Percentiles rank a stretch among this genome's conserved stretches.
Evolutionary conservation across 2,329 filamentous ascomycete genomes (phyloP).

Genomic region (Rutstroemia sp.): DNA sequence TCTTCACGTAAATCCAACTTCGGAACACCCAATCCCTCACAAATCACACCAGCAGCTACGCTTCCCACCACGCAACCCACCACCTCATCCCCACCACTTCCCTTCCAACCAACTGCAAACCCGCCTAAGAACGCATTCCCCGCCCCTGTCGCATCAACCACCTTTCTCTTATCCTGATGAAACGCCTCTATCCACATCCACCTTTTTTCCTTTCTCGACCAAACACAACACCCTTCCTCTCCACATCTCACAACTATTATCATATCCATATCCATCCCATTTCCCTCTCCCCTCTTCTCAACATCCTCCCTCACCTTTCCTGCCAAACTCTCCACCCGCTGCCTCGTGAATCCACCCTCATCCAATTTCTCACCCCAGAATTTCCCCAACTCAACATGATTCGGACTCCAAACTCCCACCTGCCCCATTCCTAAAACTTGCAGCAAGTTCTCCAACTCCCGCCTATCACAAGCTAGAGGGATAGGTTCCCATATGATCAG

Average conservation of each 20-base stretch:
- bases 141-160: neutral
- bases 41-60: neutral
- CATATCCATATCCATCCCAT: neutral
- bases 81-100: neutral
- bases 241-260: neutral
- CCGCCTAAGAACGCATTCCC: conserved; percentile 1
- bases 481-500: neutral
- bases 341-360: neutral
- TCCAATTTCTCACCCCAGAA: neutral
- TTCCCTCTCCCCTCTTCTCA: neutral
- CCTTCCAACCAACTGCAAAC: neutral
- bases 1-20: neutral
- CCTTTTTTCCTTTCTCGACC: neutral
- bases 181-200: neutral
- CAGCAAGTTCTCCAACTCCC: neutral
- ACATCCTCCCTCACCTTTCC: neutral
- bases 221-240: neutral
- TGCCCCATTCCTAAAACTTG: neutral
- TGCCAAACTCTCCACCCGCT: neutral
- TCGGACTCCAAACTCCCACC: neutral
- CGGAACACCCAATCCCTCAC: neutral
- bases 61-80: neutral
- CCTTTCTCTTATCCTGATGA: too few species aligned
- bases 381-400: neutral
- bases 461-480: neutral